These are phyloP conservation scores for Plenodomus tracheiphilus DNA, from an alignment of 2,329 filamentous ascomycete genomes.

Conservation along the genomic window DNA sequence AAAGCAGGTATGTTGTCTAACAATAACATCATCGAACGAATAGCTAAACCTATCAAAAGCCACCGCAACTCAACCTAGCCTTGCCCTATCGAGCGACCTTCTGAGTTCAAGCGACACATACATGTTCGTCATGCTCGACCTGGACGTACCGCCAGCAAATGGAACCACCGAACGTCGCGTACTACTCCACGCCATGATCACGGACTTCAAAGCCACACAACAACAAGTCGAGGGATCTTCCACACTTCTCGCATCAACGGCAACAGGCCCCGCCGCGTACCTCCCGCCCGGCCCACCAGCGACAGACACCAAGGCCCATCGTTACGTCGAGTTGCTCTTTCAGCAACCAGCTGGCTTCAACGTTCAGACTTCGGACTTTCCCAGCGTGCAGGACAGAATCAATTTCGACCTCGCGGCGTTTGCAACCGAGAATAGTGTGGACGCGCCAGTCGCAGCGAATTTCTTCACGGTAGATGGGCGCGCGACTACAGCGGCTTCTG, in stretches of 20 bases:
- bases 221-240: slow-evolving; percentile 23
- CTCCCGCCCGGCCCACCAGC: slow-evolving; percentile 38
- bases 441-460: slow-evolving; percentile 36
- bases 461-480: slow-evolving; percentile 42
- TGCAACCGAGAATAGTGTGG: slow-evolving; percentile 26
- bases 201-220: slow-evolving; percentile 39
- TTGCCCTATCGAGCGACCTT: slow-evolving; percentile 26
- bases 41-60: slow-evolving; percentile 12
- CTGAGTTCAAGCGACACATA: slow-evolving; percentile 25
- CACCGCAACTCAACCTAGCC: slow-evolving; percentile 30
- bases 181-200: slow-evolving; percentile 39
- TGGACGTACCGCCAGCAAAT: slow-evolving; percentile 35
- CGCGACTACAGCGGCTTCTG: slow-evolving; percentile 10
- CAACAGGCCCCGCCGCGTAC: slow-evolving; percentile 37
- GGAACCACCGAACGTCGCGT: slow-evolving; percentile 30
- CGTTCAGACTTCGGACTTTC: slow-evolving; percentile 26
- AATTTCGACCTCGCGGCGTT: slow-evolving; percentile 37
- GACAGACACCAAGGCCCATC: slow-evolving; percentile 37
- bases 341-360: slow-evolving; percentile 30
- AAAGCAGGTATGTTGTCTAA: slow-evolving; percentile 29
- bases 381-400: slow-evolving; percentile 23
- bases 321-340: slow-evolving; percentile 42
- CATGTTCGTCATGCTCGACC: slow-evolving; percentile 43
- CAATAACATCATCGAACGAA: neutral
- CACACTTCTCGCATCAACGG: slow-evolving; percentile 30